These are phyloP conservation scores for Phytophthora tentaculata DNA, from an alignment of 352 stramenopile species.

Conservation along the genomic window DNA sequence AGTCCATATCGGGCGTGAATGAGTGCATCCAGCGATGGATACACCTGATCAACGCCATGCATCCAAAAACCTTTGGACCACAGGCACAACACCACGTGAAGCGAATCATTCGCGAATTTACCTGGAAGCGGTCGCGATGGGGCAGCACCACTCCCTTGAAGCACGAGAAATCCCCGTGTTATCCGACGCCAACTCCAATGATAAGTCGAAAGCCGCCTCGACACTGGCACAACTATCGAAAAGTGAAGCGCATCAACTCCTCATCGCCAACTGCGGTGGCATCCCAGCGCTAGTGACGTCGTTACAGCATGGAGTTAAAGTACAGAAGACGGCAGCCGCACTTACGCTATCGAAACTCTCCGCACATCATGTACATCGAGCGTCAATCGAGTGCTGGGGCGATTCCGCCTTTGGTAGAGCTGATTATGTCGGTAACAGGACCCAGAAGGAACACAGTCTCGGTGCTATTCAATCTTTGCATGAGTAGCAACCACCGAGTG, in stretches of 20 bases:
- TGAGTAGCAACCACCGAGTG: conserved; percentile 6
- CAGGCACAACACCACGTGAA: background rate
- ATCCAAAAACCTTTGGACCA: background rate
- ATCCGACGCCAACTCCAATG: background rate
- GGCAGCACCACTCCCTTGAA: background rate
- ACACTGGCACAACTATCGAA: background rate
- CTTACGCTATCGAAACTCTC: conserved; percentile 20
- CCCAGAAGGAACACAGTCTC: conserved; percentile 16
- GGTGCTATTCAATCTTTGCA: conserved; percentile 15
- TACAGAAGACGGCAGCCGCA: conserved; percentile 15
- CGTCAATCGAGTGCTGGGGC: conserved; percentile 6
- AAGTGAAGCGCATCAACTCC: background rate
- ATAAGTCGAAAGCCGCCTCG: background rate
- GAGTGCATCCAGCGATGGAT: background rate
- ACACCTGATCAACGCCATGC: background rate
- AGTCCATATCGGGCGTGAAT: too few relatives aligned
- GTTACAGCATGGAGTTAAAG: conserved; percentile 3
- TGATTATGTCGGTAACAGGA: conserved; percentile 4
- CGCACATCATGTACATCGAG: background rate
- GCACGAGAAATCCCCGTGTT: background rate
- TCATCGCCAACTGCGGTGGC: background rate
- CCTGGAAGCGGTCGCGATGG: background rate
- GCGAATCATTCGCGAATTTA: background rate
- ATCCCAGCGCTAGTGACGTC: conserved; percentile 12
- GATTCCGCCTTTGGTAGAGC: conserved; percentile 11